These are phyloP conservation scores for Penicillium expansum DNA, from an alignment of 2,329 filamentous ascomycete species.

Conservation along the genomic window DNA sequence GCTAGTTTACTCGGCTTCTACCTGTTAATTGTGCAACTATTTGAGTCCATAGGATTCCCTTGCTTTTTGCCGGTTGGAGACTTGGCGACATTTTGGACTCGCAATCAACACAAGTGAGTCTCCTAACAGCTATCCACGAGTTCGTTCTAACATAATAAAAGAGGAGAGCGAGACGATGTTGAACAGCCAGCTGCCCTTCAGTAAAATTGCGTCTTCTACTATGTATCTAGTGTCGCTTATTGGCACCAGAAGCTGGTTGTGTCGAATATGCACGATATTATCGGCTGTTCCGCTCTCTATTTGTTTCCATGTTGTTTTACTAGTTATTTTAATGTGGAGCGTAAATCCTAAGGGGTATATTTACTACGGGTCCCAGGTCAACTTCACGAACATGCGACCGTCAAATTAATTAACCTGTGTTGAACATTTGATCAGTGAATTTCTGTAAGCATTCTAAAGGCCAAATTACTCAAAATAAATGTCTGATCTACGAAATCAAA, in stretches of 20 bases:
- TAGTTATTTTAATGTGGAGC: neutral
- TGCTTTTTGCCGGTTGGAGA: constrained; percentile 48
- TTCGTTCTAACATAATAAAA: neutral
- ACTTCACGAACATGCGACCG: neutral
- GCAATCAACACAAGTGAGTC: constrained; percentile 5
- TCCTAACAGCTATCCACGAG: neutral
- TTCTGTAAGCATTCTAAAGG: too few species aligned
- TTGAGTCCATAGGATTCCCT: constrained; percentile 54
- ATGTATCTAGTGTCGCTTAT: neutral
- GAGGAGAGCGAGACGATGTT: neutral
- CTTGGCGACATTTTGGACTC: constrained; percentile 17
- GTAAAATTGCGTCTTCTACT: too few species aligned
- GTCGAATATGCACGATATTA: too few species aligned
- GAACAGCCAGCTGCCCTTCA: neutral
- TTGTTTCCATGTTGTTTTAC: neutral
- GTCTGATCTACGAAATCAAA: too few species aligned
- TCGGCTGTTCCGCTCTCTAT: neutral
- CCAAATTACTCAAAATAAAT: too few species aligned
- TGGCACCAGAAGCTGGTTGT: too few species aligned
- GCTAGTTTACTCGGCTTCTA: constrained; percentile 52
- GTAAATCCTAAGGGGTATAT: neutral
- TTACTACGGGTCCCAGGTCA: neutral
- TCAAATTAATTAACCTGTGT: neutral
- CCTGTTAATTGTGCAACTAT: constrained; percentile 54
- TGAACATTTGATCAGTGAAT: neutral